phyloP scores from a whole-genome alignment of 257 asterid species.

The Hygrophila difformis region DNA sequence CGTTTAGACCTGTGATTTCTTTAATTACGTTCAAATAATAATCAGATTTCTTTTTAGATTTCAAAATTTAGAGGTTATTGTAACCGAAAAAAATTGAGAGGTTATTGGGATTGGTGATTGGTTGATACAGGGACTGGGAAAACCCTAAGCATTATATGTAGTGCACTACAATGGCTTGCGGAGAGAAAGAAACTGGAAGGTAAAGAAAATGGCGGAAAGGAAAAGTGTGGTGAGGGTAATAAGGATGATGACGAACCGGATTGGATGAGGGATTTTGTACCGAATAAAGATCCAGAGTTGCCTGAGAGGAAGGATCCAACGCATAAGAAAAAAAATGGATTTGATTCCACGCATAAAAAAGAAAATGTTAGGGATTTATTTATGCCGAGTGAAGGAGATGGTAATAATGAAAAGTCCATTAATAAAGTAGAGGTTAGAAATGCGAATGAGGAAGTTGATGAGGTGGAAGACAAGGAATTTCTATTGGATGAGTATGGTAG shows the following conservation, averaged over 20 bases:
- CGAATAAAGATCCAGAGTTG: conserved; percentile 32
- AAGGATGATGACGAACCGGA: conserved; percentile 86
- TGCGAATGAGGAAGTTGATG: conserved; percentile 27
- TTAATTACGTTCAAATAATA: too few relatives aligned
- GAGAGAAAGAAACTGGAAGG: conserved; percentile 43
- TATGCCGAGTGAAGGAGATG: conserved; percentile 21
- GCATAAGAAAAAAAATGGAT: conserved; percentile 20
- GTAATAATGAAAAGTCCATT: conserved; percentile 18
- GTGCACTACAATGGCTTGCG: conserved; percentile 94
- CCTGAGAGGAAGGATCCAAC: conserved; percentile 20
- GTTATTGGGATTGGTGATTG: too few relatives aligned
- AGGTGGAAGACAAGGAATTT: conserved; percentile 59
- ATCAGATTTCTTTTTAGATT: too few relatives aligned
- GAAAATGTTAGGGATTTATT: conserved; percentile 33
- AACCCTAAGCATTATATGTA: conserved; percentile 90
- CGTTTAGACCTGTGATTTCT: too few relatives aligned
- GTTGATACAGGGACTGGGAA: conserved; percentile 82
- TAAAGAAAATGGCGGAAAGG: conserved; percentile 16
- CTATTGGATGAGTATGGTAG: conserved; percentile 81
- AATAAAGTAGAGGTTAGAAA: conserved; percentile 21
- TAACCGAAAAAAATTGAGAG: too few relatives aligned
- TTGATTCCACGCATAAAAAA: conserved; percentile 21
- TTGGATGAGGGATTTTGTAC: conserved; percentile 70
- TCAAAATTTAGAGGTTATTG: too few relatives aligned
- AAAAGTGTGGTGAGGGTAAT: conserved; percentile 29